phyloP scores from a whole-genome alignment of 1,139 yeast species.

The Diutina siamensis region DNA sequence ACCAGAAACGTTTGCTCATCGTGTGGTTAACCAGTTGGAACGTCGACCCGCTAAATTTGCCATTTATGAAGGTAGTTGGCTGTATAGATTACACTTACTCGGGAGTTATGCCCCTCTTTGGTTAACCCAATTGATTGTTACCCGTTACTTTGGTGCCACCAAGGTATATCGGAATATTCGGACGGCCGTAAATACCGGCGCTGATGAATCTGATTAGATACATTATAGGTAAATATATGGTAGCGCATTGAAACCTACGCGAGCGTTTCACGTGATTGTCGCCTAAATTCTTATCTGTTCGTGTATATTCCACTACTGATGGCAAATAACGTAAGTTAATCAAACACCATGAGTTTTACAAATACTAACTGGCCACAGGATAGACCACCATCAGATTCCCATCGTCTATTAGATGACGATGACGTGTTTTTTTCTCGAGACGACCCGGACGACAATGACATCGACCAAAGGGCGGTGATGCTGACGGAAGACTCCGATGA shows the following conservation, averaged over 20 bases:
- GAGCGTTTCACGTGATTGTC: no score
- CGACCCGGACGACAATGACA: background rate
- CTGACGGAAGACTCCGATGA: background rate
- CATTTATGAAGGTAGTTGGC: slow-evolving; percentile 19
- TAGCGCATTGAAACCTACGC: no score
- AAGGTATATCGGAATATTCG: background rate
- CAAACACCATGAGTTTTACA: no score
- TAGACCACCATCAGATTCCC: no score
- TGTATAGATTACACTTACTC: slow-evolving; percentile 15
- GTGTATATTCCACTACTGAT: no score
- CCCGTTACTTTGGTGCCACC: background rate
- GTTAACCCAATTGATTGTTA: background rate
- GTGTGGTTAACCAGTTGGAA: slow-evolving; percentile 17
- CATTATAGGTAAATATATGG: no score
- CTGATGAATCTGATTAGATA: no score
- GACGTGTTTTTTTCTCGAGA: background rate
- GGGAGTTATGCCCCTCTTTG: slow-evolving; percentile 19
- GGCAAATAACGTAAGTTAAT: no score
- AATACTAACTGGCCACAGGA: no score
- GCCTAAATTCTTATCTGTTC: no score
- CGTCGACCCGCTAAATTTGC: slow-evolving; percentile 17
- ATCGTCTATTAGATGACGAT: no score
- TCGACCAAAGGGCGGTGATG: background rate
- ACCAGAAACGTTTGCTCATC: slow-evolving; percentile 22
- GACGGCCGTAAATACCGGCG: no score